These are phyloP conservation scores for Tolypocladium ophioglossoides DNA, from an alignment of 2,329 filamentous ascomycete species.

Conservation along the genomic window DNA sequence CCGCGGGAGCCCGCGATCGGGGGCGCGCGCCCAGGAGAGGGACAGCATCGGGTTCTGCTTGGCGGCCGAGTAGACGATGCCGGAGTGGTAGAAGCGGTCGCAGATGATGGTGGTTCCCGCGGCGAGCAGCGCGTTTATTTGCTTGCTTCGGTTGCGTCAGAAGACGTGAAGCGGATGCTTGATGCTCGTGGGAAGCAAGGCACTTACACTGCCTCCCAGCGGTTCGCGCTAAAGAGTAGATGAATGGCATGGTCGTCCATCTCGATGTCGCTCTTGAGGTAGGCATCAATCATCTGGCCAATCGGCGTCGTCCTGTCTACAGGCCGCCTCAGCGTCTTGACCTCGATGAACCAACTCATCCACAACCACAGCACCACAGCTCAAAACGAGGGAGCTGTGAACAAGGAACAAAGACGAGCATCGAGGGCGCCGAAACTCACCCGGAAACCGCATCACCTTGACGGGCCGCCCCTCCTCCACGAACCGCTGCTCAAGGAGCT, in stretches of 20 bases:
- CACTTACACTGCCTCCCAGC: conserved; percentile 63
- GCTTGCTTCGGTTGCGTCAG: conserved; percentile 25
- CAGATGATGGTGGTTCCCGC: conserved; percentile 68
- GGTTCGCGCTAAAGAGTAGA: conserved; percentile 80
- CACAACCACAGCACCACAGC: too few relatives aligned
- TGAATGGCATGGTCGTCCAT: conserved; percentile 87
- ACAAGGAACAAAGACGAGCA: too few relatives aligned
- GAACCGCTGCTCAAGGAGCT: conserved; percentile 49
- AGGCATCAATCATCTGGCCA: conserved; percentile 76
- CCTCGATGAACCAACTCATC: neutral
- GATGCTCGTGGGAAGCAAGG: neutral
- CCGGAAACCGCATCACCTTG: conserved; percentile 46
- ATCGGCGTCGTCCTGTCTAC: conserved; percentile 74
- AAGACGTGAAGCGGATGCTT: neutral
- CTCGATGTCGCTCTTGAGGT: conserved; percentile 60
- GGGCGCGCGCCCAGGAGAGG: conserved; percentile 70
- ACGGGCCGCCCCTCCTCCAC: conserved; percentile 37
- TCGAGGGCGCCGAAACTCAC: too few relatives aligned
- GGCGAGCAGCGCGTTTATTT: conserved; percentile 43
- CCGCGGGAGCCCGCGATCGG: conserved; percentile 76
- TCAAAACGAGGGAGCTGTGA: too few relatives aligned
- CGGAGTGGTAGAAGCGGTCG: conserved; percentile 92
- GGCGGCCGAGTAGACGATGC: conserved; percentile 85
- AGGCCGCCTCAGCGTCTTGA: neutral
- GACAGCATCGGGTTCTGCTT: conserved; percentile 63